Conservation (phyloP, 139 green algal genomes). For the Volvox reticuliferus region DNA sequence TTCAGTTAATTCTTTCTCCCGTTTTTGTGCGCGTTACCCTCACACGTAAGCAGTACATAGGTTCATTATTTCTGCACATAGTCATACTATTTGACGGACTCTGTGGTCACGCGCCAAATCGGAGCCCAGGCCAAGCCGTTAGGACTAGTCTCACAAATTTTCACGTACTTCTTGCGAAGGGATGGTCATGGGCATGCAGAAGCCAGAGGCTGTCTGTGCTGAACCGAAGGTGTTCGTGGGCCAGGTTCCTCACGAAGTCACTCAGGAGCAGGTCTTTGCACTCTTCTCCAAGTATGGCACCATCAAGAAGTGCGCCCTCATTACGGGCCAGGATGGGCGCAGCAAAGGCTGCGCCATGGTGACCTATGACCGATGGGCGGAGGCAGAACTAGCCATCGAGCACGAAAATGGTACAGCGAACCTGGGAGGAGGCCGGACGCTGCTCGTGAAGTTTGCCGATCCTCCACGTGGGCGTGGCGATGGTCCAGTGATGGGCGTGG, state of each 20-base stretch:
- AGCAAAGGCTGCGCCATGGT: conserved; percentile 89
- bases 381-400: conserved; percentile 81
- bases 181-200: conserved; percentile 47
- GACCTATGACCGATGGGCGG: conserved; percentile 74
- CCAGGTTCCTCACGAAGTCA: conserved; percentile 72
- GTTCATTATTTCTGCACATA: no score
- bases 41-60: no score
- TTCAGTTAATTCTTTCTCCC: not conserved
- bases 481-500: conserved; percentile 75
- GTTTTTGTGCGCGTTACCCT: no score
- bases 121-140: not conserved
- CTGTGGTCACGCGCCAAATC: conserved; percentile 14
- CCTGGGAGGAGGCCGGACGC: conserved; percentile 59
- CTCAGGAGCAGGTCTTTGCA: conserved; percentile 75
- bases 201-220: conserved; percentile 58
- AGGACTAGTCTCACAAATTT: not conserved
- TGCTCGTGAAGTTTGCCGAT: conserved; percentile 90
- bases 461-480: conserved; percentile 67
- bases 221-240: conserved; percentile 82
- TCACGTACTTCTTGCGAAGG: not conserved
- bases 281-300: conserved; percentile 83
- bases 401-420: conserved; percentile 75
- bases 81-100: not conserved
- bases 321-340: conserved; percentile 76
- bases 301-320: conserved; percentile 76